Evolutionary conservation across 192 early-diverging fungal species (phyloP).

Genomic region (Diversispora eburnea): DNA sequence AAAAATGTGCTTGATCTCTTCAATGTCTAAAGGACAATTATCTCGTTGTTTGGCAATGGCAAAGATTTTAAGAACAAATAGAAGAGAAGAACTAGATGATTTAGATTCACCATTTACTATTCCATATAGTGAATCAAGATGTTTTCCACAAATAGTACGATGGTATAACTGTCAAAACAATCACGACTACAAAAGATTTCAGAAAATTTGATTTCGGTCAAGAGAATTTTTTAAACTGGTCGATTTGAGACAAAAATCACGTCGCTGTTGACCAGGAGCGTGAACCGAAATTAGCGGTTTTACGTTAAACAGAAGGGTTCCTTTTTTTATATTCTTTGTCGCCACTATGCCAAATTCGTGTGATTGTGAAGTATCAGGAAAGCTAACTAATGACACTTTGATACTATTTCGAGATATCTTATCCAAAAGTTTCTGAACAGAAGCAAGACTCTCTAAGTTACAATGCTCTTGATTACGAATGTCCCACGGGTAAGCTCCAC

Average conservation of each 20-base stretch:
- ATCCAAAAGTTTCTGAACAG: background rate
- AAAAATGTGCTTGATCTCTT: background rate
- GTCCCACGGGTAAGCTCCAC: background rate
- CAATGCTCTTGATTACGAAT: slow-evolving; percentile 4
- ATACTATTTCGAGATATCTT: background rate
- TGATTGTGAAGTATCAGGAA: background rate
- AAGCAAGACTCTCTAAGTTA: background rate
- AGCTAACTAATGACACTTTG: background rate
- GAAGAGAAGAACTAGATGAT: background rate
- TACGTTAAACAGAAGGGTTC: background rate
- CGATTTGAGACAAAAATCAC: background rate
- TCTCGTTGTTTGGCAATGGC: slow-evolving; percentile 4
- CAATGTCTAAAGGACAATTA: slow-evolving; percentile 7
- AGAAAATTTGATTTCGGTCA: background rate
- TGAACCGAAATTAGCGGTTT: background rate
- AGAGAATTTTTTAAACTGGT: background rate
- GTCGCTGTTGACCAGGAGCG: slow-evolving; percentile 2
- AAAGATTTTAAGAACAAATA: background rate
- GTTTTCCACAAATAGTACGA: background rate
- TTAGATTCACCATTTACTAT: background rate
- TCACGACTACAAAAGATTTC: slow-evolving; percentile 2
- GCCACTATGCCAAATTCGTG: background rate
- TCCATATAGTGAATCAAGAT: background rate
- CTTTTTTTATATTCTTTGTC: background rate
- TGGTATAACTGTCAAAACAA: background rate